Base-by-base conservation (phyloP, 2,329 filamentous ascomycete species). In the Clonostachys solani region DNA sequence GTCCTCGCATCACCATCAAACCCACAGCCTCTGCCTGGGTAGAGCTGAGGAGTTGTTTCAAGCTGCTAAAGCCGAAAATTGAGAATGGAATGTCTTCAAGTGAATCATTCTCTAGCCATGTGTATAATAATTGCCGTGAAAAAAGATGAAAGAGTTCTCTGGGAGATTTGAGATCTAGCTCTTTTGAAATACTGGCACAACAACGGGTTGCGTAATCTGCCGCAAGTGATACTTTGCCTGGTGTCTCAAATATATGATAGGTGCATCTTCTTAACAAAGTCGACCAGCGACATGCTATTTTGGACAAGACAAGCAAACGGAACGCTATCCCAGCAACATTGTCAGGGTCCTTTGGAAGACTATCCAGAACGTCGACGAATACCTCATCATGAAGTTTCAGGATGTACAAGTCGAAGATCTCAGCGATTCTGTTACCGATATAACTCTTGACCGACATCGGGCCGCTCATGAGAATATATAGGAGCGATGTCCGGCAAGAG, bases 231-330 rank as follows among this genome's bases (percentile, higher is more conserved):
- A 95, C 81, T 48, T 83, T 83, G 2, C 87, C 89, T 2, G 92
- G 88, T 0, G 87, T 90, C 63, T 97, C 94, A 56, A 97, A 96
- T 18, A 97, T 91, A 63, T 94, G 87, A 62, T 96, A 99, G 16
- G 95, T 87, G 54, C 90, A 91, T 53, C 87, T 83, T 45, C 92
- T 85, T 40, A 96, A 75, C 17, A 97, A 74, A 1, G 92, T 95
- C 49, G 90, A 84, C 89, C 92, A 97, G 44, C 75, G 71, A 33
- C 89, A 88, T 19, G 88, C 94, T 49, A 99, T 71, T 47, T 83
- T 83, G 2, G 87, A 81, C 12, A 97, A 71, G 9, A 89, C 81
- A 51, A 88, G 80, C 4, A 97, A 70, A 6, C 94, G 84, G 52
- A 95, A 80, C 1, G 90, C 89, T 54, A 97, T 92, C 0, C 91